Conservation (phyloP, 2,329 filamentous ascomycete species). For the Sporothrix luriei region DNA sequence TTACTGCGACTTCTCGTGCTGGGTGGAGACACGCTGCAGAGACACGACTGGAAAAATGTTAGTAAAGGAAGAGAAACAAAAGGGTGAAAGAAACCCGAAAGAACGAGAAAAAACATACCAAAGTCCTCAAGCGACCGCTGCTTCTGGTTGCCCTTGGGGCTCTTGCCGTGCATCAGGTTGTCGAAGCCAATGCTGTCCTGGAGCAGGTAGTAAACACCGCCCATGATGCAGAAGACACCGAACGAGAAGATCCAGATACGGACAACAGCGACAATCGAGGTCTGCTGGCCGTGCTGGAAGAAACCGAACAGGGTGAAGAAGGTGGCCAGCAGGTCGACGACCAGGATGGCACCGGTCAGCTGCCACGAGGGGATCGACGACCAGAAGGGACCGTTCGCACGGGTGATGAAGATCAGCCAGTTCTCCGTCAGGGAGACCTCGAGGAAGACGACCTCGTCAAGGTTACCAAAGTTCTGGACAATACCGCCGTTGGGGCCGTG, state of each 20-base stretch:
- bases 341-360: constrained; percentile 72
- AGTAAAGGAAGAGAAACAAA: constrained; percentile 43
- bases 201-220: constrained; percentile 73
- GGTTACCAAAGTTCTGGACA: constrained; percentile 82
- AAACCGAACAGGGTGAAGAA: constrained; percentile 85
- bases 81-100: not conserved
- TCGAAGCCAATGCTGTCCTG: constrained; percentile 81
- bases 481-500: constrained; percentile 73
- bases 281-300: constrained; percentile 66
- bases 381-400: constrained; percentile 91
- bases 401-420: constrained; percentile 96
- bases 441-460: constrained; percentile 83
- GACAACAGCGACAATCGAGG: constrained; percentile 78
- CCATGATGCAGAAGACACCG: constrained; percentile 79
- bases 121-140: constrained; percentile 88
- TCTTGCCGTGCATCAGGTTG: constrained; percentile 91
- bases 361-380: constrained; percentile 87
- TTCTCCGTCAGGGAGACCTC: constrained; percentile 90
- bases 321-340: constrained; percentile 82
- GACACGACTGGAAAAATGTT: constrained; percentile 70
- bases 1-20: constrained; percentile 86
- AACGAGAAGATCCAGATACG: constrained; percentile 92
- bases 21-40: constrained; percentile 84
- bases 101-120: constrained; percentile 59
- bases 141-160: constrained; percentile 77